These are phyloP conservation scores for Fomitopsis palustris DNA, from an alignment of 1,284 basidiomycete genomes.

Conservation along the genomic window DNA sequence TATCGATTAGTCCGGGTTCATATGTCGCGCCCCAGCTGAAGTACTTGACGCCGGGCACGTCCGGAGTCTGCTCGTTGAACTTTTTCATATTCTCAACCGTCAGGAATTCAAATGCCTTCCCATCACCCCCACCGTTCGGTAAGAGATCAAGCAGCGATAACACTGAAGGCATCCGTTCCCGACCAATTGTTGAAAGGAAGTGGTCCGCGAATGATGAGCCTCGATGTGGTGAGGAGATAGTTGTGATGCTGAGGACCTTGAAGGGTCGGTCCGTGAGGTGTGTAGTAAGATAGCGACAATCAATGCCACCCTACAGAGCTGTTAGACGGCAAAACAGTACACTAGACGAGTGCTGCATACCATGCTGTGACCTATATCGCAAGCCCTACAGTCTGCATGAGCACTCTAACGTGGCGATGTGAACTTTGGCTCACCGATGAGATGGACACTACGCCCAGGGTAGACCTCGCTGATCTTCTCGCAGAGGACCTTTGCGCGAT, in stretches of 20 bases:
- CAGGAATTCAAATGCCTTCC: constrained; percentile 86
- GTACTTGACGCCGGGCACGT: constrained; percentile 77
- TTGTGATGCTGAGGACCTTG: constrained; percentile 79
- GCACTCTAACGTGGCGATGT: constrained; percentile 20
- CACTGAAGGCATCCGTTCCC: constrained; percentile 58
- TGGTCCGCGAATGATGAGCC: constrained; percentile 94
- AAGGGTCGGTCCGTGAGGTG: constrained; percentile 67
- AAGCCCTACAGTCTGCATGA: constrained; percentile 25
- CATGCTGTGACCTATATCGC: constrained; percentile 78
- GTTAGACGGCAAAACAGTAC: constrained; percentile 4
- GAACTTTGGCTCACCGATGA: constrained; percentile 58
- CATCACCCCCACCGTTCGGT: constrained; percentile 86
- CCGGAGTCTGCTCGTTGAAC: constrained; percentile 85
- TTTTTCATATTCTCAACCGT: constrained; percentile 82
- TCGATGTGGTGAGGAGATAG: constrained; percentile 91
- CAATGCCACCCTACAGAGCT: constrained; percentile 75
- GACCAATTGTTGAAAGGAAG: constrained; percentile 80
- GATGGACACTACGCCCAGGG: constrained; percentile 79
- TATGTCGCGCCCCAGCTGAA: constrained; percentile 93
- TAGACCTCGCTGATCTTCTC: constrained; percentile 76
- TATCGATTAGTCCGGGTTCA: constrained; percentile 84
- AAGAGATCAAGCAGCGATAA: constrained; percentile 72
- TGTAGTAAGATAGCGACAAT: constrained; percentile 84
- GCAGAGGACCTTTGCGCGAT: constrained; percentile 86
- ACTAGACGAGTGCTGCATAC: constrained; percentile 34